Evolutionary conservation across 2,329 filamentous ascomycete genomes (phyloP).

Genomic region (Malbranchea cinnamomea): DNA sequence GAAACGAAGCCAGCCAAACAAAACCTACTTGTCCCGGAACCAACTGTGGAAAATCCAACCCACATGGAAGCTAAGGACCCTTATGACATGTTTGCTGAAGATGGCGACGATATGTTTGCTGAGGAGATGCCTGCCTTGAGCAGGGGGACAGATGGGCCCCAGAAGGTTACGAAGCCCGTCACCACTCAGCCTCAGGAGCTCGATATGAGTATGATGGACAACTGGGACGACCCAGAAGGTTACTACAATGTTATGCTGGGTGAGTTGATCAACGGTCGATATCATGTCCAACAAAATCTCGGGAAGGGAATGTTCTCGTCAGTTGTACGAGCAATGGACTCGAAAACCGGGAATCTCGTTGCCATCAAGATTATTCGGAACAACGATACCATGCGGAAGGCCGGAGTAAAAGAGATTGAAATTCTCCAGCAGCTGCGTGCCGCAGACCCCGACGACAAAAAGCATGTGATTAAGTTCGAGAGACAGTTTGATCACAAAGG

Average conservation of each 20-base stretch:
- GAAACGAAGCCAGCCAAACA: conserved; percentile 41
- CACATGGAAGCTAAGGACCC: conserved; percentile 35
- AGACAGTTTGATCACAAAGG: conserved; percentile 85
- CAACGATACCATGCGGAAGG: conserved; percentile 83
- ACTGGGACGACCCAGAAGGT: conserved; percentile 84
- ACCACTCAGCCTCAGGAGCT: conserved; percentile 41
- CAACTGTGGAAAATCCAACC: conserved; percentile 20
- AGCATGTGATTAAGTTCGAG: conserved; percentile 79
- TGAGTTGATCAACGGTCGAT: conserved; percentile 76
- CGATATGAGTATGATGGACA: conserved; percentile 68
- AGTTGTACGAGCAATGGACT: conserved; percentile 77
- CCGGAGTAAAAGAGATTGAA: conserved; percentile 84
- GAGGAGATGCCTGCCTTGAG: conserved; percentile 51
- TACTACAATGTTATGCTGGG: conserved; percentile 93
- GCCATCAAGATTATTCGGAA: conserved; percentile 97
- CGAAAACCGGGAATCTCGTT: conserved; percentile 58
- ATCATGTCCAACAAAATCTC: conserved; percentile 73
- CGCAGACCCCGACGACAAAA: conserved; percentile 75
- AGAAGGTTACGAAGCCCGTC: conserved; percentile 35
- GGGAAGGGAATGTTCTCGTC: conserved; percentile 95
- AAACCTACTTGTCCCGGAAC: conserved; percentile 35
- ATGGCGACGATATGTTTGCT: conserved; percentile 65
- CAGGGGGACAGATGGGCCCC: conserved; percentile 28
- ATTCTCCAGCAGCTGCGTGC: conserved; percentile 79
- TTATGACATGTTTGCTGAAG: conserved; percentile 47